A percentile compares a stretch with the other conserved stretches of the same genome.
phyloP scores from a whole-genome alignment of 2,329 filamentous ascomycete species.

The Fusarium sterilihyphosum region DNA sequence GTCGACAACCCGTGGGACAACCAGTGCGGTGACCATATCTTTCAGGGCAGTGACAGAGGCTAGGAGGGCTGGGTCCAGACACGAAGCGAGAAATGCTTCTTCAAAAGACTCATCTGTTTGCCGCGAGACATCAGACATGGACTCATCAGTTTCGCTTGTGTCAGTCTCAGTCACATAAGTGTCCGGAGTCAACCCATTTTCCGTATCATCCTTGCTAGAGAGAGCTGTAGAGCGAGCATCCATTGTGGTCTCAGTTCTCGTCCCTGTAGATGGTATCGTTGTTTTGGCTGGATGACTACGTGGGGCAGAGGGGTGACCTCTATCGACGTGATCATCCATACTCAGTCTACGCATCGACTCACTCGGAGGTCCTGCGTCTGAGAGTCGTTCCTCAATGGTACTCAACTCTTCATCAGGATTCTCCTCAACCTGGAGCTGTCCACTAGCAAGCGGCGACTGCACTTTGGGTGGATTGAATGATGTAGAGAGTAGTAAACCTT shows the following conservation, averaged over 20 bases:
- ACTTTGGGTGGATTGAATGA: neutral
- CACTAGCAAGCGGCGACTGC: neutral
- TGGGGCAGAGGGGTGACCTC: neutral
- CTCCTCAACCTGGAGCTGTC: neutral
- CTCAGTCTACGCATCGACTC: neutral
- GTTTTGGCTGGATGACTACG: neutral
- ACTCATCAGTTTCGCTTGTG: slow-evolving; percentile 16
- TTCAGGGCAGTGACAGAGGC: slow-evolving; percentile 5
- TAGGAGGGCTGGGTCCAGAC: slow-evolving; percentile 8
- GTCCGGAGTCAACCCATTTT: neutral
- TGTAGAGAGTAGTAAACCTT: neutral
- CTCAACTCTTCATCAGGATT: neutral
- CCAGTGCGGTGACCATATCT: slow-evolving; percentile 4
- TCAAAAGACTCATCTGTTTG: slow-evolving; percentile 24
- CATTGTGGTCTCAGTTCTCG: neutral
- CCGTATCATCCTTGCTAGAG: neutral
- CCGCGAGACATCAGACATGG: slow-evolving; percentile 15
- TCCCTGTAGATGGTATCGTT: neutral
- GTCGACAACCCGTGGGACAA: slow-evolving; percentile 1
- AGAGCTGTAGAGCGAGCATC: neutral
- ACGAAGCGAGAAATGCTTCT: slow-evolving; percentile 16
- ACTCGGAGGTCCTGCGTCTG: slow-evolving; percentile 14
- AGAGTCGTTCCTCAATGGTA: slow-evolving; percentile 17
- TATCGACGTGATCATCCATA: neutral
- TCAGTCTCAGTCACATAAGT: slow-evolving; percentile 9